Percentiles rank a stretch among this genome's conserved stretches.
phyloP scores from a whole-genome alignment of 1,139 yeast genomes.

The Suhomyces bokatorum region DNA sequence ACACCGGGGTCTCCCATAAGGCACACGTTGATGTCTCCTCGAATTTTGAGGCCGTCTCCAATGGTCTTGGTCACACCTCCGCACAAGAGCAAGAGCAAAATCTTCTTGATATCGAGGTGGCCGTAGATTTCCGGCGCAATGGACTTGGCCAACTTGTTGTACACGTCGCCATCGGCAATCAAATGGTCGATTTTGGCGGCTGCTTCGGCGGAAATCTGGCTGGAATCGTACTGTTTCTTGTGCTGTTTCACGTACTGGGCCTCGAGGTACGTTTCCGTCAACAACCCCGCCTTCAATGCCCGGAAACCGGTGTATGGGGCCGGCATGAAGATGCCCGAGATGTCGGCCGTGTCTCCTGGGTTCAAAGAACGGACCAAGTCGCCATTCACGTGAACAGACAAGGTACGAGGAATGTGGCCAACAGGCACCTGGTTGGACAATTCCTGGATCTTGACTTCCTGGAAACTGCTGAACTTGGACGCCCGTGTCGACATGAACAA shows the following conservation, averaged over 20 bases:
- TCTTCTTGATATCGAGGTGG: conserved; percentile 90
- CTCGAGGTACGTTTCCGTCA: conserved; percentile 91
- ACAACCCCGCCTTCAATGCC: conserved; percentile 86
- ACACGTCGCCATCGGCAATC: conserved; percentile 61
- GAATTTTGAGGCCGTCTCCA: conserved; percentile 94
- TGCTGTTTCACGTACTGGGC: conserved; percentile 86
- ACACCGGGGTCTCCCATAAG: conserved; percentile 99
- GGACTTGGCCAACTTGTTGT: conserved; percentile 77
- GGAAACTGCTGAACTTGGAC: conserved; percentile 91
- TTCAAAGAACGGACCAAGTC: conserved; percentile 80
- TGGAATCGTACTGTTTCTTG: conserved; percentile 79
- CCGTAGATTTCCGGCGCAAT: conserved; percentile 99
- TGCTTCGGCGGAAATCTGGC: conserved; percentile 58
- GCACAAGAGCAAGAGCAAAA: conserved; percentile 75
- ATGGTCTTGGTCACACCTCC: conserved; percentile 96
- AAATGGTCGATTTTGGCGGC: conserved; percentile 57
- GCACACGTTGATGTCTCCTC: conserved; percentile 97
- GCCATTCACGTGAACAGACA: conserved; percentile 86
- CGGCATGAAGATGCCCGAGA: conserved; percentile 90
- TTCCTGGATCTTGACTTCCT: conserved; percentile 94
- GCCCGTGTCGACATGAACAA: conserved; percentile 93
- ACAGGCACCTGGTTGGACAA: conserved; percentile 95
- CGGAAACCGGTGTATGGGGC: conserved; percentile 93
- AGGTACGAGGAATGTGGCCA: conserved; percentile 91
- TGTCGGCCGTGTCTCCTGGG: conserved; percentile 95